Conservation (phyloP, 768 basidiomycete species). For the Gymnopilus dilepis region DNA sequence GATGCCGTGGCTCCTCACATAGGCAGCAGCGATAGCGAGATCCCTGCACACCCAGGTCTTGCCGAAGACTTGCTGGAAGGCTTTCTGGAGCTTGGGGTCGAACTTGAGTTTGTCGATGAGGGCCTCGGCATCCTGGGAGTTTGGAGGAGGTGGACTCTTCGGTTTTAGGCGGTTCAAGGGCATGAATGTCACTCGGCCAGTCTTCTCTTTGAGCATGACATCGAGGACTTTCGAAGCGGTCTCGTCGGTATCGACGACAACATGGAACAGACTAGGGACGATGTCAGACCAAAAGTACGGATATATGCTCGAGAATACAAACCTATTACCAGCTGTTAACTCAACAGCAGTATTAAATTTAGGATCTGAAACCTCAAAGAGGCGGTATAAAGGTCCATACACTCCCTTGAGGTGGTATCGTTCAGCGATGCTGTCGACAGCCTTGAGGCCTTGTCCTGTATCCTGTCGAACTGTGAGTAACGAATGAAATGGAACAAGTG, state of each 20-base stretch:
- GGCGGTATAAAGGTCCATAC: slow-evolving; percentile 91
- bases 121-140: slow-evolving; percentile 80
- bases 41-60: slow-evolving; percentile 96
- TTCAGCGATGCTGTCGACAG: slow-evolving; percentile 85
- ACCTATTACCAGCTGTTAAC: slow-evolving; percentile 96
- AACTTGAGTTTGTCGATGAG: slow-evolving; percentile 84
- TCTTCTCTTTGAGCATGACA: slow-evolving; percentile 91
- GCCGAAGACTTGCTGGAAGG: slow-evolving; percentile 97
- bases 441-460: slow-evolving; percentile 85
- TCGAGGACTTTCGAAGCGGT: slow-evolving; percentile 93
- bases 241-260: slow-evolving; percentile 96
- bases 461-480: slow-evolving; percentile 55
- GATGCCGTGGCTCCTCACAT: slow-evolving; percentile 92
- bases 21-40: slow-evolving; percentile 89
- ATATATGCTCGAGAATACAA: no score
- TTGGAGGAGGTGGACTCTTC: slow-evolving; percentile 64
- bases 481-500: background rate
- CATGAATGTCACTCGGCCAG: slow-evolving; percentile 97
- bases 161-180: slow-evolving; percentile 94
- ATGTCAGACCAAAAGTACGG: no score
- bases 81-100: slow-evolving; percentile 71
- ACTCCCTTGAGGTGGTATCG: slow-evolving; percentile 80
- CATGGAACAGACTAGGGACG: slow-evolving; percentile 82
- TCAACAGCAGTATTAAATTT: slow-evolving; percentile 94
- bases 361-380: slow-evolving; percentile 87